Evolutionary conservation across 192 early-diverging fungal genomes (phyloP).

Genomic region (Podila verticillata): DNA sequence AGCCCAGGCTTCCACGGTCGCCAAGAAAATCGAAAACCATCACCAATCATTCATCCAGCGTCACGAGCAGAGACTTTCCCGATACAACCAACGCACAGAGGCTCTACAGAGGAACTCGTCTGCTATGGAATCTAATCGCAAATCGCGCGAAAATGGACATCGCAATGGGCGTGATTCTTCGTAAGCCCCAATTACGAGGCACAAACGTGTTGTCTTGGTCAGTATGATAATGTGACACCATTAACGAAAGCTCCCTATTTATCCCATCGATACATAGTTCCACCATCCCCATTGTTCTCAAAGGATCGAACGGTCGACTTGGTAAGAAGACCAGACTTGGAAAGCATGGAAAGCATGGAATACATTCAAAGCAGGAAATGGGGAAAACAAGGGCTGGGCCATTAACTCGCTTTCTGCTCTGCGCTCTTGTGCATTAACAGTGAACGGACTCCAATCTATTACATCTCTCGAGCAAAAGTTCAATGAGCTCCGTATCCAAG

Average conservation of each 20-base stretch:
- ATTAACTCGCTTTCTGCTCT: no score
- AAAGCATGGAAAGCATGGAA: no score
- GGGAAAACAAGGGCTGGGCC: no score
- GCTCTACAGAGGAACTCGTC: constrained; percentile 4
- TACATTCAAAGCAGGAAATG: no score
- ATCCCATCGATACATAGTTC: background rate
- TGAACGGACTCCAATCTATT: constrained; percentile 67
- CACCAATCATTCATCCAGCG: constrained; percentile 17
- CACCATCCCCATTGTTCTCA: constrained; percentile 23
- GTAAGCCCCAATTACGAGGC: constrained; percentile 13
- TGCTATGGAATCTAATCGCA: constrained; percentile 28
- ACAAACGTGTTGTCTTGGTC: background rate
- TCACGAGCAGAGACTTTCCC: constrained; percentile 36
- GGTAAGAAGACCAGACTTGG: constrained; percentile 12
- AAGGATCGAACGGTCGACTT: constrained; percentile 44
- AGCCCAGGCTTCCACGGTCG: background rate
- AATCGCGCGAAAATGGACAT: constrained; percentile 24
- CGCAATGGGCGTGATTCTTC: constrained; percentile 17
- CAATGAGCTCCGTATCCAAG: constrained; percentile 62
- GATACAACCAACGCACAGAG: constrained; percentile 25
- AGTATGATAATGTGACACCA: background rate
- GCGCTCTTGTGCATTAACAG: constrained; percentile 1
- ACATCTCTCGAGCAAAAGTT: constrained; percentile 63
- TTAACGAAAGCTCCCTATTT: background rate
- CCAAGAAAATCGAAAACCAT: constrained; percentile 11